Conservation (phyloP, 2,329 filamentous ascomycete genomes). For the Arthroderma sp. region DNA sequence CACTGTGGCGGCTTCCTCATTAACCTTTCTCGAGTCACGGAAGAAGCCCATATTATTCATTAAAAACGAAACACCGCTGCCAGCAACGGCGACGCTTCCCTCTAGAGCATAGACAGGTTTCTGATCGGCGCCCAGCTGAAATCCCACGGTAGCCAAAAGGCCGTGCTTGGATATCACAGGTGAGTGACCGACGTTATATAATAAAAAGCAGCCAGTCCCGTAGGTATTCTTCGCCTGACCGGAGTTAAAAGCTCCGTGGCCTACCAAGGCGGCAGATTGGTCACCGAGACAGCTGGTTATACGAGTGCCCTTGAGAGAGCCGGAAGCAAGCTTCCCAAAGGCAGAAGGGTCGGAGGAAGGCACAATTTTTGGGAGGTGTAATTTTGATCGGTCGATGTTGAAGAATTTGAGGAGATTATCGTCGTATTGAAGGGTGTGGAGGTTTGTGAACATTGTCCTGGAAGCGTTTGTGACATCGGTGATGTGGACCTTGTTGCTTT, state of each 20-base stretch:
- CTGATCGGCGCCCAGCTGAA: conserved; percentile 58
- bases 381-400: conserved; percentile 54
- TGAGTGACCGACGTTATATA: conserved; percentile 76
- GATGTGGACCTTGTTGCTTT: conserved; percentile 55
- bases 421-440: conserved; percentile 68
- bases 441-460: conserved; percentile 89
- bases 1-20: conserved; percentile 50
- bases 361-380: conserved; percentile 69
- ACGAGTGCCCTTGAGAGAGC: conserved; percentile 53
- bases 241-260: conserved; percentile 69
- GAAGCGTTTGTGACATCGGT: conserved; percentile 82
- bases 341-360: conserved; percentile 61
- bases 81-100: conserved; percentile 70
- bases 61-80: conserved; percentile 65
- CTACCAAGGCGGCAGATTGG: conserved; percentile 74
- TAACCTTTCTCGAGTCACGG: conserved; percentile 49
- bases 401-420: conserved; percentile 67
- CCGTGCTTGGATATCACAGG: conserved; percentile 77
- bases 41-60: conserved; percentile 54
- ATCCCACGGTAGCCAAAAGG: conserved; percentile 74
- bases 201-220: conserved; percentile 76
- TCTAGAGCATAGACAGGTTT: conserved; percentile 69
- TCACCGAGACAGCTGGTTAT: conserved; percentile 82
- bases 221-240: conserved; percentile 86
- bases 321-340: conserved; percentile 55